A percentile compares a stretch with the other conserved stretches of the same genome.
Evolutionary conservation across 768 basidiomycete genomes (phyloP).

Genomic region (Mycena metata): DNA sequence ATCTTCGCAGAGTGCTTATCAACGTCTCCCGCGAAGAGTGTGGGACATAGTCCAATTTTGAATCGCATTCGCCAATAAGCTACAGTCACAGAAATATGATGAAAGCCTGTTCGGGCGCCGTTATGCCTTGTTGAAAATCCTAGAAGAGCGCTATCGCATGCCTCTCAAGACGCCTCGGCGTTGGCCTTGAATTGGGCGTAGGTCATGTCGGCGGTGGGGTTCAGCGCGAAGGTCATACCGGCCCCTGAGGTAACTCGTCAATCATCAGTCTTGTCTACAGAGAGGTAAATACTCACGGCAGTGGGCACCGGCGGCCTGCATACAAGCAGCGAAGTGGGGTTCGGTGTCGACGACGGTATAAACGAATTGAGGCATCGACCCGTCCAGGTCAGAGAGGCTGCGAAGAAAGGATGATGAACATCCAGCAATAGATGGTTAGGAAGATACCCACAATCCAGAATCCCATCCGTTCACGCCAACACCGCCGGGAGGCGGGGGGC

Average conservation of each 20-base stretch:
- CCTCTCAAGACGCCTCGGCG: slow-evolving; percentile 33
- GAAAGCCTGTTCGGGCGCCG: slow-evolving; percentile 1
- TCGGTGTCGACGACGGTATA: slow-evolving; percentile 39
- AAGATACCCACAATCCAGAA: slow-evolving; percentile 34
- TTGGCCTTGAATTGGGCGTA: slow-evolving; percentile 38
- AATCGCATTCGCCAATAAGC: too few relatives aligned
- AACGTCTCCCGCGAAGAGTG: too few relatives aligned
- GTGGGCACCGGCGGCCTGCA: slow-evolving; percentile 39
- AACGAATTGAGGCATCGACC: slow-evolving; percentile 31
- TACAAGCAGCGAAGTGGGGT: slow-evolving; percentile 40
- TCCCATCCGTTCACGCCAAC: slow-evolving; percentile 35
- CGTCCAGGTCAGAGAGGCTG: slow-evolving; percentile 39
- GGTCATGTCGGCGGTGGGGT: slow-evolving; percentile 35
- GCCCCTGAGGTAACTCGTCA: slow-evolving; percentile 13
- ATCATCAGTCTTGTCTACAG: neutral
- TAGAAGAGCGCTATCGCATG: neutral
- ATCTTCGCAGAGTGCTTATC: too few relatives aligned
- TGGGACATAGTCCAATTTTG: too few relatives aligned
- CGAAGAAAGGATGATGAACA: neutral
- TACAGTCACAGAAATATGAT: neutral
- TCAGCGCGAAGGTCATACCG: slow-evolving; percentile 40
- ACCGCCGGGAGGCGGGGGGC: slow-evolving; percentile 34
- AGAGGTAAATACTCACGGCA: slow-evolving; percentile 32
- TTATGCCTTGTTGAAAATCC: neutral
- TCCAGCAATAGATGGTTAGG: neutral